Conservation (phyloP, 1,139 yeast species). For the Tardiomyces blankii region DNA sequence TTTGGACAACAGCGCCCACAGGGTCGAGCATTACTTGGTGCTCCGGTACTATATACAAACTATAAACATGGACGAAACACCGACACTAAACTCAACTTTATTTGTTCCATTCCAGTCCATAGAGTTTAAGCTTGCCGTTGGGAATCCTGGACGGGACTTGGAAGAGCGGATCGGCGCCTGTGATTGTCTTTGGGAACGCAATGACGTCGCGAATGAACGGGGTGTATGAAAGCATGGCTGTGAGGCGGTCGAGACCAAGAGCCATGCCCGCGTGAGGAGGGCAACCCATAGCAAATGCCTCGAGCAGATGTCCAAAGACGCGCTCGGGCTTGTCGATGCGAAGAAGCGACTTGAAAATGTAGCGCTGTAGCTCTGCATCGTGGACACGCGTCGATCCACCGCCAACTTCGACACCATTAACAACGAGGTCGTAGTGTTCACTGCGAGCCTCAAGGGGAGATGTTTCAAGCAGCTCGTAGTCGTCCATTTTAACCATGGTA, state of each 20-base stretch:
- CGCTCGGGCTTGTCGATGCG: conserved; percentile 35
- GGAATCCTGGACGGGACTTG: conserved; percentile 67
- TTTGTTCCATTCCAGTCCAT: conserved; percentile 1
- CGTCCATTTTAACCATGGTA: conserved; percentile 75
- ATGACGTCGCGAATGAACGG: conserved; percentile 80
- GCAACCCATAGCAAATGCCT: conserved; percentile 80
- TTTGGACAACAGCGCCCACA: no score
- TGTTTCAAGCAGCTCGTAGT: conserved; percentile 42
- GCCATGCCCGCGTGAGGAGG: conserved; percentile 99
- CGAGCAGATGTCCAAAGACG: conserved; percentile 78
- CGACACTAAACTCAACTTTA: no score
- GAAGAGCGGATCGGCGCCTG: conserved; percentile 82
- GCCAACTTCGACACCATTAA: conserved; percentile 92
- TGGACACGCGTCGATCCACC: conserved; percentile 97
- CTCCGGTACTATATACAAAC: no score
- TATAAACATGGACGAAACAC: no score
- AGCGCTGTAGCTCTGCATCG: conserved; percentile 66
- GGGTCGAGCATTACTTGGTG: no score
- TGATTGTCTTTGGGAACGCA: conserved; percentile 88
- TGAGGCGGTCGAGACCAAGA: conserved; percentile 83
- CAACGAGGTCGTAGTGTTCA: conserved; percentile 89
- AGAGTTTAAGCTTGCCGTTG: conserved; percentile 30
- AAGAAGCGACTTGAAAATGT: conserved; percentile 32
- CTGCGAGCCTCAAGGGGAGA: conserved; percentile 64
- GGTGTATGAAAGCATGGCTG: conserved; percentile 77